A percentile compares a stretch with the other conserved stretches of the same genome.
Conservation (phyloP, 176 grass and related monocot genomes). For the Musa acuminata region DNA sequence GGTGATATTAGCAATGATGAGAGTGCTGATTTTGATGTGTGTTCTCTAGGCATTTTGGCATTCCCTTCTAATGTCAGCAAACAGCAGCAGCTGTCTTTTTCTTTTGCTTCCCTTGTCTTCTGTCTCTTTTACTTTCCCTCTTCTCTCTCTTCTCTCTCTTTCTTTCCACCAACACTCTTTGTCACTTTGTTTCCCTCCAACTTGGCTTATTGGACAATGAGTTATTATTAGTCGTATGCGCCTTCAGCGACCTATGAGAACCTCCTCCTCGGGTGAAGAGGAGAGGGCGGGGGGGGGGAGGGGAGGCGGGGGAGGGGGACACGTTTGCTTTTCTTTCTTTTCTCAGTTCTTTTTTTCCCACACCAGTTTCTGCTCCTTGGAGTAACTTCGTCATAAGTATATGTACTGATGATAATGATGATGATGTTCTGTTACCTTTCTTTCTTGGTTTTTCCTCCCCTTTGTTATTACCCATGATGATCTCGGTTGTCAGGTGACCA, state of each 20-base stretch:
- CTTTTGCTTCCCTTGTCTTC: background rate
- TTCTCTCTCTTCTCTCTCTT: background rate
- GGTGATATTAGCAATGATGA: slow-evolving; percentile 33
- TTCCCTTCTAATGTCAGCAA: slow-evolving; percentile 15
- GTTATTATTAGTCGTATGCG: background rate
- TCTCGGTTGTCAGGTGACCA: slow-evolving; percentile 90
- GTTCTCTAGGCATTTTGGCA: slow-evolving; percentile 39
- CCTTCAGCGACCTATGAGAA: background rate
- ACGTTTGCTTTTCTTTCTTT: slow-evolving; percentile 25
- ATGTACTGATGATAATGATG: slow-evolving; percentile 36
- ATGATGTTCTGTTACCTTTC: slow-evolving; percentile 32
- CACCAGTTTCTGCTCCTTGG: slow-evolving; percentile 37
- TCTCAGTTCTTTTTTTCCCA: slow-evolving; percentile 23
- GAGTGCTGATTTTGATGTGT: slow-evolving; percentile 43
- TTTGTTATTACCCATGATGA: slow-evolving; percentile 88
- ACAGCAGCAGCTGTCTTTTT: slow-evolving; percentile 15
- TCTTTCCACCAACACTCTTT: slow-evolving; percentile 1
- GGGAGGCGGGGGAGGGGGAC: background rate
- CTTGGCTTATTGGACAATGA: slow-evolving; percentile 6
- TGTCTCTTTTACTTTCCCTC: background rate
- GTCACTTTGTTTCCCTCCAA: slow-evolving; percentile 8
- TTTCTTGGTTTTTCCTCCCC: slow-evolving; percentile 26
- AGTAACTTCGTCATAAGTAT: slow-evolving; percentile 35
- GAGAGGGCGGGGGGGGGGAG: background rate
- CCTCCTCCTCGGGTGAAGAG: background rate